A percentile compares a stretch with the other conserved stretches of the same genome.
phyloP scores from a whole-genome alignment of 805 yeast species.

The Tetrapisispora pingtungensis region DNA sequence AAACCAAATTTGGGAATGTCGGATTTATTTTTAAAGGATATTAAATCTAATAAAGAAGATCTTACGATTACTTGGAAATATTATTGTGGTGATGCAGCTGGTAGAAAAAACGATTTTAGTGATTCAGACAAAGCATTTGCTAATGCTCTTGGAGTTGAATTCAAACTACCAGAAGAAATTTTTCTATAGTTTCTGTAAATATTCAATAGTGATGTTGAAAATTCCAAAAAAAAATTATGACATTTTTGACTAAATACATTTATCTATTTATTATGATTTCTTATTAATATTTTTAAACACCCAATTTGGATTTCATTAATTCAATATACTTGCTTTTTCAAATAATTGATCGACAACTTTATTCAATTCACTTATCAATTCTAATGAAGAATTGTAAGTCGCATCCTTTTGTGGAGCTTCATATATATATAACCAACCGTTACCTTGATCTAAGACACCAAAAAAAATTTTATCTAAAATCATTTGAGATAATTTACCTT shows the following conservation, averaged over 20 bases:
- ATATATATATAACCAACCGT: slow-evolving; percentile 90
- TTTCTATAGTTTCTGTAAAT: slow-evolving; percentile 24
- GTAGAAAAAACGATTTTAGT: slow-evolving; percentile 67
- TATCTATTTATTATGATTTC: not conserved
- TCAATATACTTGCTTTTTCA: slow-evolving; percentile 83
- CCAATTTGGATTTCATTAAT: slow-evolving; percentile 39
- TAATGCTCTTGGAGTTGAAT: slow-evolving; percentile 38
- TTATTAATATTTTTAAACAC: not conserved
- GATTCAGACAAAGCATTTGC: slow-evolving; percentile 74
- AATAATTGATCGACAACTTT: slow-evolving; percentile 81
- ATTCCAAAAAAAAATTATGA: too few species aligned
- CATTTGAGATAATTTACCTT: slow-evolving; percentile 93
- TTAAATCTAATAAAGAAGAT: slow-evolving; percentile 10
- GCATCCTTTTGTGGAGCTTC: slow-evolving; percentile 84
- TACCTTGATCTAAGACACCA: slow-evolving; percentile 96
- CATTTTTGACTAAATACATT: not conserved
- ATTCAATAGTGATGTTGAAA: too few species aligned
- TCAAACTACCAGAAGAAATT: slow-evolving; percentile 63
- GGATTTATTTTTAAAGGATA: slow-evolving; percentile 38
- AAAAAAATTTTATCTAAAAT: slow-evolving; percentile 88
- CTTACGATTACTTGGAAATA: slow-evolving; percentile 11
- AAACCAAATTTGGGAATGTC: slow-evolving; percentile 82
- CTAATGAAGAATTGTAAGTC: slow-evolving; percentile 78
- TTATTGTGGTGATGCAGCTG: slow-evolving; percentile 97
- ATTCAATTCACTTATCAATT: slow-evolving; percentile 78